phyloP scores from a whole-genome alignment of 2,329 filamentous ascomycete species.

The Penicillium sp. region DNA sequence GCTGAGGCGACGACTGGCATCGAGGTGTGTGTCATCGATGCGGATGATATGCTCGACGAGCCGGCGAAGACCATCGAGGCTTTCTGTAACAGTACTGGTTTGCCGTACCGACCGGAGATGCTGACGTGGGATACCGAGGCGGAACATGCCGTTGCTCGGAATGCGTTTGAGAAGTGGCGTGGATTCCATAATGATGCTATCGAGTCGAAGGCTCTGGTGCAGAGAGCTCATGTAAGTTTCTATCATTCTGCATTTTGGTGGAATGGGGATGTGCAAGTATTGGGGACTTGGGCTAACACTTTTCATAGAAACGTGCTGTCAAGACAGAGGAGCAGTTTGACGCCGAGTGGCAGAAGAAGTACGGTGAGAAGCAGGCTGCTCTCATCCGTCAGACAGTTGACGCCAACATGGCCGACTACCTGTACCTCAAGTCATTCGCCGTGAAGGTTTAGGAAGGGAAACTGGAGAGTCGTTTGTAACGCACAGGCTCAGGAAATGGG shows the following conservation, averaged over 20 bases:
- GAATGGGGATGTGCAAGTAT: neutral
- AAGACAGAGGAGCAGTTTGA: constrained; percentile 57
- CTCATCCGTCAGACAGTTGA: constrained; percentile 61
- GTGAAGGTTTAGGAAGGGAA: constrained; percentile 49
- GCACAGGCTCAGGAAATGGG: neutral
- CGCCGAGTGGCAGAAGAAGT: constrained; percentile 61
- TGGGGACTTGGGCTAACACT: constrained; percentile 6
- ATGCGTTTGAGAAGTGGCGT: constrained; percentile 92
- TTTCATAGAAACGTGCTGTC: constrained; percentile 21
- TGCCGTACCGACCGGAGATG: constrained; percentile 76
- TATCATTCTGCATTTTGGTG: neutral
- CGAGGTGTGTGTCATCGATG: constrained; percentile 83
- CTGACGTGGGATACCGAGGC: constrained; percentile 78
- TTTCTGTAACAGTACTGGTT: constrained; percentile 78
- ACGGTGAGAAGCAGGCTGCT: constrained; percentile 58
- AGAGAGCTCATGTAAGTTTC: constrained; percentile 49
- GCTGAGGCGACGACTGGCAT: neutral
- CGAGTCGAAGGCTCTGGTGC: constrained; percentile 72
- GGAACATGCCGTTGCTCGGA: constrained; percentile 65
- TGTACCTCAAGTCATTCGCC: constrained; percentile 66
- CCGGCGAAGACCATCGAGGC: constrained; percentile 72
- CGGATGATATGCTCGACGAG: constrained; percentile 87
- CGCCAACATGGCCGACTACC: constrained; percentile 60
- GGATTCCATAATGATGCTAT: constrained; percentile 97
- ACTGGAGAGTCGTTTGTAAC: neutral